Conservation (phyloP, 1,284 basidiomycete species). For the Vanrija pseudolonga region DNA sequence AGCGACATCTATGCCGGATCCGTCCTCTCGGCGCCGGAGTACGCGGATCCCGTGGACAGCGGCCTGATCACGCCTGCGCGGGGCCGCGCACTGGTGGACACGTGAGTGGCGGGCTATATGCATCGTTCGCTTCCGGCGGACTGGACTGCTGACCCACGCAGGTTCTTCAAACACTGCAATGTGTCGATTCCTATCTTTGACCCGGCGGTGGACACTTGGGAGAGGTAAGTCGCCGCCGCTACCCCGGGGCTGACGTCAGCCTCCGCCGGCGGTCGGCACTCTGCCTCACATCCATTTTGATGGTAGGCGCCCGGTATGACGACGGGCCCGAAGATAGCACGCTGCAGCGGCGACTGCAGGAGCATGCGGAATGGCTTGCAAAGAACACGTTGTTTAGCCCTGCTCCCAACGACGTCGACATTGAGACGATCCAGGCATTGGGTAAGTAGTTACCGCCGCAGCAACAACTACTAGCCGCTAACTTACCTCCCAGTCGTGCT, state of each 20-base stretch:
- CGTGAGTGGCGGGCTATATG: constrained; percentile 52
- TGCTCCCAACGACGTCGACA: constrained; percentile 54
- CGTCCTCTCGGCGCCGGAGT: not conserved
- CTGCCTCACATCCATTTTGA: constrained; percentile 66
- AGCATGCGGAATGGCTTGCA: constrained; percentile 72
- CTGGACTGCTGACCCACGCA: constrained; percentile 1
- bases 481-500: constrained; percentile 23
- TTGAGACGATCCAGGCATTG: constrained; percentile 83
- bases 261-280: constrained; percentile 32
- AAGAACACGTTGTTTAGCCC: constrained; percentile 78
- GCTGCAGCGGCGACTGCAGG: constrained; percentile 44
- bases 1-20: not conserved
- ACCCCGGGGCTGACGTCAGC: not conserved
- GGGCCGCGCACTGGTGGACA: constrained; percentile 68
- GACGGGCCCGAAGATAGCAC: constrained; percentile 68
- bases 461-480: no score
- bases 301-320: constrained; percentile 75
- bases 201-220: constrained; percentile 67
- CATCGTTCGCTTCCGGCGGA: not conserved
- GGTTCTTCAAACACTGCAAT: constrained; percentile 73
- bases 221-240: constrained; percentile 31
- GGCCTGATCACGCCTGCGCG: constrained; percentile 68
- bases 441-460: constrained; percentile 2
- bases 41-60: constrained; percentile 34
- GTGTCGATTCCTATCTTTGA: constrained; percentile 83